These are phyloP conservation scores for Penicillium cinerascens DNA, from an alignment of 495 filamentous ascomycete species.

Conservation along the genomic window DNA sequence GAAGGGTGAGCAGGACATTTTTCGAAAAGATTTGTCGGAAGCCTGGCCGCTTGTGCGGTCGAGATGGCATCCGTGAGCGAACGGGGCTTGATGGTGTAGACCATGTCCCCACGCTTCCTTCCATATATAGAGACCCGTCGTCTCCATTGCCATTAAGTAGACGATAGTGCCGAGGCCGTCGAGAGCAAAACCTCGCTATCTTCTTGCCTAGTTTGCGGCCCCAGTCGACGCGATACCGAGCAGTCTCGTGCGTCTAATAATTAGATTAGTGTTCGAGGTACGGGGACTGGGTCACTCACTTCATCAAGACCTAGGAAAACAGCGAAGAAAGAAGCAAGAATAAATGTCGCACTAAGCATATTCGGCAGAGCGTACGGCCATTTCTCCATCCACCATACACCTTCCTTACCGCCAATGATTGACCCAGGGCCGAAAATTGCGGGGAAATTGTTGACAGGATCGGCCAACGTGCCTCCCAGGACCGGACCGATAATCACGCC, in stretches of 20 bases:
- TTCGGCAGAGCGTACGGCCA: slow-evolving; percentile 65
- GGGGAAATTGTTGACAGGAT: slow-evolving; percentile 64
- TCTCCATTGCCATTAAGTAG: slow-evolving; percentile 24
- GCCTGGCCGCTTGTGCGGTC: slow-evolving; percentile 35
- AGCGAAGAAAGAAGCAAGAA: slow-evolving; percentile 42
- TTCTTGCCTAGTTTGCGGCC: slow-evolving; percentile 46
- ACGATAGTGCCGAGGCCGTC: slow-evolving; percentile 28
- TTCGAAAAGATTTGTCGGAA: slow-evolving; percentile 60
- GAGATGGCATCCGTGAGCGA: slow-evolving; percentile 15
- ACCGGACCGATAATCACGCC: slow-evolving; percentile 67
- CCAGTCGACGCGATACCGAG: slow-evolving; percentile 45
- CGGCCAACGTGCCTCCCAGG: slow-evolving; percentile 66
- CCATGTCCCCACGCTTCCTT: slow-evolving; percentile 24
- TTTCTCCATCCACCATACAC: slow-evolving; percentile 57
- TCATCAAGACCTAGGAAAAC: slow-evolving; percentile 60
- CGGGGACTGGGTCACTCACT: slow-evolving; percentile 27
- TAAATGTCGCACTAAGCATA: slow-evolving; percentile 54
- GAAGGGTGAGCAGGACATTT: slow-evolving; percentile 58
- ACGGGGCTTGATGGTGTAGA: slow-evolving; percentile 28
- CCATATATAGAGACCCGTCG: slow-evolving; percentile 32
- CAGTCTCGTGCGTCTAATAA: slow-evolving; percentile 47
- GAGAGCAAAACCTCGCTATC: slow-evolving; percentile 31
- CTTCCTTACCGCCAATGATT: slow-evolving; percentile 44
- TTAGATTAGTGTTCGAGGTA: background rate
- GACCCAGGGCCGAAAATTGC: slow-evolving; percentile 61